These are phyloP conservation scores for Stevia rebaudiana DNA, from an alignment of 140 eudicot genomes.

Conservation along the genomic window DNA sequence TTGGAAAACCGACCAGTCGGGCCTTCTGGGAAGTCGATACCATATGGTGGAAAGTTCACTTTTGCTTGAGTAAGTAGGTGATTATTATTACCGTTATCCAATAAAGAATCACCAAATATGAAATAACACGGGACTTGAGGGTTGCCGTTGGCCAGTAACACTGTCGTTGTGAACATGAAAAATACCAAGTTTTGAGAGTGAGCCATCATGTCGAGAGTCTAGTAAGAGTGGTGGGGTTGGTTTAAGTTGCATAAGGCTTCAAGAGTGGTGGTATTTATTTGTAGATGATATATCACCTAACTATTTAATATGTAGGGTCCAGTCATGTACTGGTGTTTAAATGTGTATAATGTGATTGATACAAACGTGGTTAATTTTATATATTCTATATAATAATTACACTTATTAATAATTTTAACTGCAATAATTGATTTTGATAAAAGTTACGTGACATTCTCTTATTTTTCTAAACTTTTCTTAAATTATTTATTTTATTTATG, in stretches of 20 bases:
- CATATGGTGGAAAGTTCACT: slow-evolving; percentile 64
- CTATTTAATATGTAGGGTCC: neutral
- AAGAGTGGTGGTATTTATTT: neutral
- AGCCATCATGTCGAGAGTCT: neutral
- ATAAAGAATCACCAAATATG: slow-evolving; percentile 65
- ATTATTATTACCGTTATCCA: slow-evolving; percentile 73
- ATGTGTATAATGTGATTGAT: too few species aligned
- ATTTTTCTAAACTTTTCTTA: too few species aligned
- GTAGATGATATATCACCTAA: neutral
- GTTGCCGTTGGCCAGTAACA: slow-evolving; percentile 1
- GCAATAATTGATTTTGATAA: too few species aligned
- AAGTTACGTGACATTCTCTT: too few species aligned
- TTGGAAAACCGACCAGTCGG: slow-evolving; percentile 76
- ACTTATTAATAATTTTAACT: too few species aligned
- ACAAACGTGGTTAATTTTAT: too few species aligned
- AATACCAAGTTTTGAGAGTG: neutral
- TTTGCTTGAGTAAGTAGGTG: slow-evolving; percentile 49
- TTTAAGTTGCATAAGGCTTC: neutral
- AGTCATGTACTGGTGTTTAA: neutral
- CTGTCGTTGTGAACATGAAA: neutral
- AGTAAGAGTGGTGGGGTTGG: neutral
- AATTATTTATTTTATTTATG: too few species aligned
- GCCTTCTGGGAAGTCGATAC: slow-evolving; percentile 63
- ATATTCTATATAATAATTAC: too few species aligned
- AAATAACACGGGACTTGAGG: slow-evolving; percentile 31